Conservation (phyloP, 768 basidiomycete species). For the Suillus sp. region DNA sequence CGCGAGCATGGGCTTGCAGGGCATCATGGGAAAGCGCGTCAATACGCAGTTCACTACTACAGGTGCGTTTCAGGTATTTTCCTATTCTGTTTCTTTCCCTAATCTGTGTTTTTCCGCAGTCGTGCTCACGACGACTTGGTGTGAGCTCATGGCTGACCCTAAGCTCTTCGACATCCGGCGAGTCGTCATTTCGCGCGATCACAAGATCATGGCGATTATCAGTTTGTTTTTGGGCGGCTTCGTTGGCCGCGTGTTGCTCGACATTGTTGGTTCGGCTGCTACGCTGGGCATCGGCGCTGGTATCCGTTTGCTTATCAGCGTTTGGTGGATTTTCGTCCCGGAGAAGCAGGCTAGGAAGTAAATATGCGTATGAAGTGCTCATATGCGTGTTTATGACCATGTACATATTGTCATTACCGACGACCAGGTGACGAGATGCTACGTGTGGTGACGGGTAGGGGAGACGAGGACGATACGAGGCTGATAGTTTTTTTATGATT, state of each 20-base stretch:
- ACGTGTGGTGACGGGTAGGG: neutral
- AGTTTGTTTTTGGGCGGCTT: constrained; percentile 82
- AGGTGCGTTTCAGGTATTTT: constrained; percentile 44
- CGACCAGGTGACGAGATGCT: neutral
- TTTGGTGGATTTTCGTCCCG: constrained; percentile 70
- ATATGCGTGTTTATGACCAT: neutral
- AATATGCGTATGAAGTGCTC: neutral
- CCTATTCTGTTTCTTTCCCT: neutral
- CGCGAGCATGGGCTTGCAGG: constrained; percentile 80
- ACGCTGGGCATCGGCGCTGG: constrained; percentile 70
- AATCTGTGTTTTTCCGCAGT: constrained; percentile 41
- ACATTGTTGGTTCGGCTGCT: constrained; percentile 58
- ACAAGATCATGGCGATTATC: constrained; percentile 65
- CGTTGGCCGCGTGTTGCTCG: constrained; percentile 58
- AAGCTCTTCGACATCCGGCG: constrained; percentile 61
- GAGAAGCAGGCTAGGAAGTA: constrained; percentile 20
- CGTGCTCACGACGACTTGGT: constrained; percentile 87
- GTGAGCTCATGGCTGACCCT: constrained; percentile 84
- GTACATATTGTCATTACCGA: neutral
- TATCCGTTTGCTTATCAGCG: constrained; percentile 58
- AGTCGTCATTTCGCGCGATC: constrained; percentile 63
- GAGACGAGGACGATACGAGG: neutral
- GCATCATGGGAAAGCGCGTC: constrained; percentile 80
- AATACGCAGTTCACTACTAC: constrained; percentile 81
- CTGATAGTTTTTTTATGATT: neutral